Base-by-base conservation (phyloP, 2,329 filamentous ascomycete genomes). In the Scolecobasidium constrictum region DNA sequence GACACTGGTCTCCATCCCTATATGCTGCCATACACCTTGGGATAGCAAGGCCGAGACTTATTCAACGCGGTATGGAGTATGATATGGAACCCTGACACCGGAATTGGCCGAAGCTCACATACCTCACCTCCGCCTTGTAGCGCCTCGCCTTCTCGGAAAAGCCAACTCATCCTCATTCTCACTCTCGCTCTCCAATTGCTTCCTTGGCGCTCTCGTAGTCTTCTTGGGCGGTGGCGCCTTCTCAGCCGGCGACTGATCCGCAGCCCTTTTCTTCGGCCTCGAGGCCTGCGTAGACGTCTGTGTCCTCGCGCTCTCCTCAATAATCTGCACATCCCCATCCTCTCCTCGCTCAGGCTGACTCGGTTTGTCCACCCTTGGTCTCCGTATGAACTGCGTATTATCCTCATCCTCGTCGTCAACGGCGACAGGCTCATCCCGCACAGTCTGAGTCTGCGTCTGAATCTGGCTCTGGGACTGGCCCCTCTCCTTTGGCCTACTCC, bases 151-250 rank as follows among this genome's bases (percentile, higher is more conserved):
- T n/a, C 26, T 31, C 26, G 26, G 26, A 50, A 75, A 75, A 22
- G 70, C 71, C 45, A 69, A 60, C 48, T 71, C 72, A 51, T 77
- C 73, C 20, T 75, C 74, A 52, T 74, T 73, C 35, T 74, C 74
- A n/a, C n/a, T n/a, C 34, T 69, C 71, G 55, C 50, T 12, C 48
- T 64, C 48, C 52, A 38, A 35, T 42, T 34, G 31, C 36, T 19
- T 39, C 17, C 35, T 38, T 3, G 33, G 20, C 20, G 38, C 26
- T 17, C 17, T 36, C 15, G 42, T 28, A 7, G 34, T 42, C 18
- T 40, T 23, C 7, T 35, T 43, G 6, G 23, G 26, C 19, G 47
- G 37, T 21, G 43, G 44, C 18, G 40, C 22, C 28, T 22, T 21
- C 15, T 46, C 39, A 4, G 19, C 13, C 15, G 31, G 22, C 26